Conservation (phyloP, 1,139 yeast genomes). For the Spathaspora sp. region DNA sequence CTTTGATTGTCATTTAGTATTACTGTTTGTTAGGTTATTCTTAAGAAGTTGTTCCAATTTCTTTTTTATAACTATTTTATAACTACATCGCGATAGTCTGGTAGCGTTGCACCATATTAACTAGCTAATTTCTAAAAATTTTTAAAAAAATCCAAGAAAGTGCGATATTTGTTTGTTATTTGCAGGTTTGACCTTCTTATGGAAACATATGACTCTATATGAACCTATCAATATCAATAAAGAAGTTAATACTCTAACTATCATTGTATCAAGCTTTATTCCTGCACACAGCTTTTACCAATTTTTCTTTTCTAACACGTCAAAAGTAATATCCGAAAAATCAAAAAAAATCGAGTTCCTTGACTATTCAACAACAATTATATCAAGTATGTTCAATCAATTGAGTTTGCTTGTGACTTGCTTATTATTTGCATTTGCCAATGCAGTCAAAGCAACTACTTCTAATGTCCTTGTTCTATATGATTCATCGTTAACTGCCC, state of each 20-base stretch:
- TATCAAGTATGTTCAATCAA: slow-evolving; percentile 8
- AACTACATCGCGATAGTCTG: too few relatives aligned
- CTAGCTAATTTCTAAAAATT: too few relatives aligned
- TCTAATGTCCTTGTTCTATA: slow-evolving; percentile 31
- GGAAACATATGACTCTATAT: too few relatives aligned
- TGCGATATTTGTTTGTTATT: too few relatives aligned
- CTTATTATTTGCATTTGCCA: slow-evolving; percentile 11
- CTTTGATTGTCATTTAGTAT: slow-evolving; percentile 23
- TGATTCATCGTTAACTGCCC: slow-evolving; percentile 28
- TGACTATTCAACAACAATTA: not conserved
- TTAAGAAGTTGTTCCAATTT: not conserved
- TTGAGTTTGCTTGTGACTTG: slow-evolving; percentile 10
- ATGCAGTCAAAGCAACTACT: slow-evolving; percentile 10
- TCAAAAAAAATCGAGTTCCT: not conserved
- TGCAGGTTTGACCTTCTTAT: too few relatives aligned
- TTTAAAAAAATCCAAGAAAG: too few relatives aligned
- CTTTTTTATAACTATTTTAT: not conserved
- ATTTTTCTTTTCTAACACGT: slow-evolving; percentile 6
- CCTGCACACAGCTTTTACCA: slow-evolving; percentile 1
- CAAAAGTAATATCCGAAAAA: not conserved
- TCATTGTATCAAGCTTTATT: not conserved
- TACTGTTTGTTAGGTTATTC: not conserved
- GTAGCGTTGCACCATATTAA: too few relatives aligned
- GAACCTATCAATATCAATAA: too few relatives aligned
- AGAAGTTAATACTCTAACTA: too few relatives aligned